These are phyloP conservation scores for Nicotiana sylvestris DNA, from an alignment of 257 asterid species.

Conservation along the genomic window DNA sequence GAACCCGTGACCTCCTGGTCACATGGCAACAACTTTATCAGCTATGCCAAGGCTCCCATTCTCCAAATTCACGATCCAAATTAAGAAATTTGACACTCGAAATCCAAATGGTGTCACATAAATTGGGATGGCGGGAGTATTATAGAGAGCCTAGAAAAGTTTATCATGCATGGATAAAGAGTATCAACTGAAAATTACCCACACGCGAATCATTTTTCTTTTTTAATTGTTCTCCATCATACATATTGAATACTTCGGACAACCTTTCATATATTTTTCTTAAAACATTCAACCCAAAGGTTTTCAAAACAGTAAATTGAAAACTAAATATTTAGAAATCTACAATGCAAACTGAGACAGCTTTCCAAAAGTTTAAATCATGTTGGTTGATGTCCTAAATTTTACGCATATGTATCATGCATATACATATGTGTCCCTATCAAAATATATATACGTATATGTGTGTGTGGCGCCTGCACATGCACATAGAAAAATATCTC, in stretches of 20 bases:
- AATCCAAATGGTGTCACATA: too few species aligned
- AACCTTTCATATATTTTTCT: neutral
- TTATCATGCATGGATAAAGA: neutral
- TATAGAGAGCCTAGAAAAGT: neutral
- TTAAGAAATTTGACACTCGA: too few species aligned
- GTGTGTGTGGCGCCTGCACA: neutral
- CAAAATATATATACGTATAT: neutral
- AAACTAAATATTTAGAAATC: neutral
- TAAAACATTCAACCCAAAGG: neutral
- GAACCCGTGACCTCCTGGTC: too few species aligned
- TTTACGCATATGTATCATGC: neutral
- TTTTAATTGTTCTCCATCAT: neutral
- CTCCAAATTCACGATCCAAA: too few species aligned
- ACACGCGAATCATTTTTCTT: neutral
- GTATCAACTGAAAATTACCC: neutral
- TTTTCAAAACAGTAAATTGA: neutral
- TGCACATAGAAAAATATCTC: neutral
- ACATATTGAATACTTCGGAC: slow-evolving; percentile 5
- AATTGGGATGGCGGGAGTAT: neutral
- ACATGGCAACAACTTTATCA: too few species aligned
- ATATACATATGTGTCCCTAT: neutral
- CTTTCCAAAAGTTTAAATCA: neutral
- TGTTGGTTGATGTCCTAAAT: neutral
- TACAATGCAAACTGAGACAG: neutral
- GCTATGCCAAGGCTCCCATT: too few species aligned